Percentiles rank a stretch among this genome's conserved stretches.
Conservation (phyloP, 345 rosid species). For the Syzygium grande region DNA sequence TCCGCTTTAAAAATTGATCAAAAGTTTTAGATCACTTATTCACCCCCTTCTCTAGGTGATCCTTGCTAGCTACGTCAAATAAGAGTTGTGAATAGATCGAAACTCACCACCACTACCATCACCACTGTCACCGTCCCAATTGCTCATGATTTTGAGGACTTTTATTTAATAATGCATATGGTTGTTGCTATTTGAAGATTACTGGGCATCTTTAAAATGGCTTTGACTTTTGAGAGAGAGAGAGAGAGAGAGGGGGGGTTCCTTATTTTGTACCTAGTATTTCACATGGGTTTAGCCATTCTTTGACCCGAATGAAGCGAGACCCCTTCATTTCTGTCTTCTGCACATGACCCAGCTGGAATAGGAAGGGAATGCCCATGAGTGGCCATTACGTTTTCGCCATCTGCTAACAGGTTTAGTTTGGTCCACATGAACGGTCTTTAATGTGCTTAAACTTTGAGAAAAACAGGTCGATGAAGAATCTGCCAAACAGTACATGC, state of each 20-base stretch:
- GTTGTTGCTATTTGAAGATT: constrained; percentile 9
- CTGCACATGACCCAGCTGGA: not conserved
- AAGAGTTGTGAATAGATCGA: constrained; percentile 26
- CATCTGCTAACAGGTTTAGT: not conserved
- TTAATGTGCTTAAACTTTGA: not conserved
- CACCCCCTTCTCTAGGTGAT: no score
- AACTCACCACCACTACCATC: not conserved
- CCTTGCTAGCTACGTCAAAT: not conserved
- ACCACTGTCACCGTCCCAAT: not conserved
- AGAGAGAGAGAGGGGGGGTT: not conserved
- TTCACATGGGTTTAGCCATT: constrained; percentile 6
- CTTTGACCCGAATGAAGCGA: constrained; percentile 4
- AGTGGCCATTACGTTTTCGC: not conserved
- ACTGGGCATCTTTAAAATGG: not conserved
- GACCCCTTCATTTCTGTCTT: not conserved
- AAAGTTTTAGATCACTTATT: no score
- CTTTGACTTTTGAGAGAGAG: not conserved
- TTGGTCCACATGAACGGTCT: not conserved
- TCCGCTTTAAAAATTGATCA: no score
- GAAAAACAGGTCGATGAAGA: not conserved
- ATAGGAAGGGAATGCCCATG: not conserved
- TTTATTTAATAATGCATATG: not conserved
- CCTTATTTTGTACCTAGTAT: not conserved
- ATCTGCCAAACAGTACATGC: constrained; percentile 65
- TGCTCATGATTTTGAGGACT: not conserved